A percentile compares a stretch with the other conserved stretches of the same genome.
Conservation (phyloP, 805 yeast genomes). For the Wickerhamomyces pijperi region DNA sequence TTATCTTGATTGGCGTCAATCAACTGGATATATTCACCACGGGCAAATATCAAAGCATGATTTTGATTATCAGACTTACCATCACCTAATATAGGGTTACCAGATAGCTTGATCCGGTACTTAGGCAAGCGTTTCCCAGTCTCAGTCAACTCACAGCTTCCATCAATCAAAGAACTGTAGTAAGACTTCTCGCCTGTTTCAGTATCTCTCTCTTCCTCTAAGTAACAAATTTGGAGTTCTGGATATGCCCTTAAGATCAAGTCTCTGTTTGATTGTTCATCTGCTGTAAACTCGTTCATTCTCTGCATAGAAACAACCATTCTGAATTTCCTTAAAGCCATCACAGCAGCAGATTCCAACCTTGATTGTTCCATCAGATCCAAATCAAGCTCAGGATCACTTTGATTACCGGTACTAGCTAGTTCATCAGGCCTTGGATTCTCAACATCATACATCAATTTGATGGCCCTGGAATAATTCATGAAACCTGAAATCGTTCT, state of each 20-base stretch:
- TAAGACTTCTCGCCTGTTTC: conserved; percentile 30
- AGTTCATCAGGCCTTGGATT: conserved; percentile 26
- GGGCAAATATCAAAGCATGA: conserved; percentile 58
- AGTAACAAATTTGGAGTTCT: conserved; percentile 51
- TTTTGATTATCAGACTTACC: conserved; percentile 82
- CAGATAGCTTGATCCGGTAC: conserved; percentile 56
- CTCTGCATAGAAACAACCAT: conserved; percentile 59
- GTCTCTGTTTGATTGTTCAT: conserved; percentile 49
- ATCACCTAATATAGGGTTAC: conserved; percentile 76
- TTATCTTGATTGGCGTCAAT: conserved; percentile 82
- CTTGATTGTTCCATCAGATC: conserved; percentile 22
- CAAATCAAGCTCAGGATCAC: background rate
- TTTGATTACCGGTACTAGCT: background rate
- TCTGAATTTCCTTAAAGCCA: conserved; percentile 54
- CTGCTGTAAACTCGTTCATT: conserved; percentile 38
- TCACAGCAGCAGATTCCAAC: conserved; percentile 34
- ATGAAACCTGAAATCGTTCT: conserved; percentile 66
- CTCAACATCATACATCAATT: conserved; percentile 51
- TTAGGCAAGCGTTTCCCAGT: conserved; percentile 51
- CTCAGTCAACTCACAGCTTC: conserved; percentile 48
- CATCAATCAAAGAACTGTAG: conserved; percentile 63
- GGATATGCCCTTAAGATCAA: conserved; percentile 55
- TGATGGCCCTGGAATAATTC: conserved; percentile 61
- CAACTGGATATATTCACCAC: conserved; percentile 75
- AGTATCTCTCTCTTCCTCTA: conserved; percentile 36